Evolutionary conservation across 768 basidiomycete species (phyloP), one percentile per base, ranked within the genome.

Genomic region (Phanerochaete carnosa): DNA sequence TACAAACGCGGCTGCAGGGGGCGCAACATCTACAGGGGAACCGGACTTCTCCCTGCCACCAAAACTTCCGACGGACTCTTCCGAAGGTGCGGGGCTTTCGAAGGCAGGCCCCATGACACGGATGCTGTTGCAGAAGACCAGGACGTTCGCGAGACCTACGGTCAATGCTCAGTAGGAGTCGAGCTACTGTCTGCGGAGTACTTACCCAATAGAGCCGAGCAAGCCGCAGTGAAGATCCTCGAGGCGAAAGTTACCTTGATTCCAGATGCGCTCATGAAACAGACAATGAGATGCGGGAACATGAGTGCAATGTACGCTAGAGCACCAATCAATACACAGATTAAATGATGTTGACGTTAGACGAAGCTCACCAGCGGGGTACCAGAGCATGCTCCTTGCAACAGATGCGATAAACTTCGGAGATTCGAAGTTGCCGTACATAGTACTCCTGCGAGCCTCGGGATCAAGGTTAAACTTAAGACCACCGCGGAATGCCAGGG

Each of bases 321-420:
- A 33, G 3, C 13, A 43, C 23, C 11, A 3, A 28, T 28, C 30
- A 22, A 28, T n/a, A 29, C 45, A 19, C 30, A 13, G 45, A 12
- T 13, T 7, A 33, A 35, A 19, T 9, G 3, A 15, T 46, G 35
- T 65, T 26, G 59, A 6, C 33, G 33, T 35, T 12, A 29, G 22
- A n/a, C n/a, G n/a, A n/a, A n/a, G n/a, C 63, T 55, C 25, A 19
- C 23, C n/a, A 35, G 66, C 33, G 30, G 70, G 82, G 58, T 64
- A 90, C 90, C 87, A 91, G 47, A 90, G 75, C 86, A 90, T 87
- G 59, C 81, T 85, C 61, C 81, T 77, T 28, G 86, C 81, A 55
- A 92, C 78, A n/a, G 79, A 77, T 30, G 76, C 76, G 28, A 90
- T 77, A 67, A 90, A 88, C 26, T 75, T 78, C 59, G 83, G 80